Evolutionary conservation across 306 rosid species (phyloP), one percentile per base, ranked within the genome.

Genomic region (Myrica gale): DNA sequence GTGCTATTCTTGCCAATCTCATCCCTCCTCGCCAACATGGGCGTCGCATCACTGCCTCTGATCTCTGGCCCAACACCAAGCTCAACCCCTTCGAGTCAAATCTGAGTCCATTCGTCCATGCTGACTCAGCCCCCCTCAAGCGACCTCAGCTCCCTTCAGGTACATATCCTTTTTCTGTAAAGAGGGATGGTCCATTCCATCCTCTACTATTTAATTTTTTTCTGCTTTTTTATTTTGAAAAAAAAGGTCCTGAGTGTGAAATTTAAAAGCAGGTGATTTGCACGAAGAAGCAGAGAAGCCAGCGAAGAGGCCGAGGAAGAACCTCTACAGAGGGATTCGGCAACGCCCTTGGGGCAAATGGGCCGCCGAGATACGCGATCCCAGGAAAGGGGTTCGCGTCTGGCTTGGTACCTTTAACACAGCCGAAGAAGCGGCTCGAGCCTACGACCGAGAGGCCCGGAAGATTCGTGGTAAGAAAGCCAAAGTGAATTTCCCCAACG

Each of bases 271-370:
- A 89, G 97, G 51, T 68, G 54, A 23, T 58, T 82, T 69, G 74
- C 69, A 55, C 32, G 39, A 57, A 65, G 70, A 17, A 81, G 82
- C 37, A 0, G 89, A 90, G 79, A 90, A 90, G 80, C 95, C 96
- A 0, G 45, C 72, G 69, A 92, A 92, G 78, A 84, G 88, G 80
- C 92, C 85, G 81, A 87, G 98, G 90, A 94, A 92, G 85, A 94
- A 92, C 48, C 88, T 89, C 2, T 94, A 90, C 88, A 74, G 97
- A 80, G 98, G 98, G 37, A 94, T 90, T 26, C 91, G 98, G 39
- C 98, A 87, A 71, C 98, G 98, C 16, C 97, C 96, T 0, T 94
- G 96, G 98, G 97, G 97, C 0, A 94, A 94, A 90, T 94, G 98
- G 97, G 98, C 97, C 0, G 92, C 97, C 0, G 97, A 94, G 89